These are phyloP conservation scores for Pleurotus platypus DNA, from an alignment of 768 basidiomycete species.

Conservation along the genomic window DNA sequence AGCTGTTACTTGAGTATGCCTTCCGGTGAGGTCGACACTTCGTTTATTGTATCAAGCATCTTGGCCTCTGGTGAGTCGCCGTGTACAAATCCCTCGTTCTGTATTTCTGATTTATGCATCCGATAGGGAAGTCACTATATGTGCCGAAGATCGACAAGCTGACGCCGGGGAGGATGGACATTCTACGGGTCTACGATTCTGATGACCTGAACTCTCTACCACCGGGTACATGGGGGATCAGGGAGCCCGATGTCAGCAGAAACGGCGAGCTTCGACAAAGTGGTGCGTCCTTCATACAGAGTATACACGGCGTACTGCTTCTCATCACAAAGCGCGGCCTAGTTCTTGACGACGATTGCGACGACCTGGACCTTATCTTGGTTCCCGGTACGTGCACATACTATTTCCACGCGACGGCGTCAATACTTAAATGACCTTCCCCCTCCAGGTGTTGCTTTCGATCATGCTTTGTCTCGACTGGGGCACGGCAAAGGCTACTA, in stretches of 20 bases:
- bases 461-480: slow-evolving; percentile 61
- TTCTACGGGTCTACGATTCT: slow-evolving; percentile 57
- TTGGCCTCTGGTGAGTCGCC: slow-evolving; percentile 46
- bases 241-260: slow-evolving; percentile 53
- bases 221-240: slow-evolving; percentile 71
- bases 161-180: slow-evolving; percentile 54
- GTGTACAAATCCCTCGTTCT: background rate
- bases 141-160: slow-evolving; percentile 59
- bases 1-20: slow-evolving; percentile 86
- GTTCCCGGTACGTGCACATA: slow-evolving; percentile 49
- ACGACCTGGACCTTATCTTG: slow-evolving; percentile 58
- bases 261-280: slow-evolving; percentile 40
- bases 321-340: slow-evolving; percentile 3
- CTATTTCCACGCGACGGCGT: background rate
- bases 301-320: slow-evolving; percentile 1
- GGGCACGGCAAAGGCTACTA: slow-evolving; percentile 87
- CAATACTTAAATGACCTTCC: background rate
- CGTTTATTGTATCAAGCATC: slow-evolving; percentile 44
- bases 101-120: background rate
- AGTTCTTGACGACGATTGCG: slow-evolving; percentile 35
- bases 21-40: slow-evolving; percentile 62
- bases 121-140: slow-evolving; percentile 60
- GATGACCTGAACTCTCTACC: slow-evolving; percentile 58
- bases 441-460: slow-evolving; percentile 67
- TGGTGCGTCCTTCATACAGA: slow-evolving; percentile 35